Percentiles rank a stretch among this genome's conserved stretches.
phyloP scores from a whole-genome alignment of 805 yeast species.

The Yarrowia sp. region DNA sequence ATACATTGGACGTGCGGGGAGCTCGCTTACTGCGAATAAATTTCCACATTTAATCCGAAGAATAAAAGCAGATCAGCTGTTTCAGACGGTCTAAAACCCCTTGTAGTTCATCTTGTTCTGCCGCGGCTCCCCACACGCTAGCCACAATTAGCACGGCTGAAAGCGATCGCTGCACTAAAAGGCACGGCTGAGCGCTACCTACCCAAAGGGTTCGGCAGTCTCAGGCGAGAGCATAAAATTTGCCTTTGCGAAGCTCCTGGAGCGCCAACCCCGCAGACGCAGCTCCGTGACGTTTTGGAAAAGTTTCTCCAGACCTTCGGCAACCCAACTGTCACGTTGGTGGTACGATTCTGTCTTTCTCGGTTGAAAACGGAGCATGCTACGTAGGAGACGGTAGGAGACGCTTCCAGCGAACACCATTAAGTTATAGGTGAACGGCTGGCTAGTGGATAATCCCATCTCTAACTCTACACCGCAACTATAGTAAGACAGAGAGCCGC shows the following conservation, averaged over 20 bases:
- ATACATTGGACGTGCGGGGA: neutral
- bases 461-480: slow-evolving; percentile 1
- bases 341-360: too few relatives aligned
- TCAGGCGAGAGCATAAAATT: slow-evolving; percentile 7
- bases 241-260: neutral
- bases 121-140: neutral
- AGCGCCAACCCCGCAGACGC: slow-evolving; percentile 1
- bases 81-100: too few relatives aligned
- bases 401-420: too few relatives aligned
- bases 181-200: slow-evolving; percentile 11
- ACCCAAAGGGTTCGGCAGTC: slow-evolving; percentile 7
- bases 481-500: slow-evolving; percentile 10
- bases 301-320: neutral
- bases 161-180: neutral
- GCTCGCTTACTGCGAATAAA: neutral
- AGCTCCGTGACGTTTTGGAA: neutral
- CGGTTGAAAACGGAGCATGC: too few relatives aligned
- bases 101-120: too few relatives aligned
- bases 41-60: slow-evolving; percentile 7
- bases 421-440: neutral
- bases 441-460: neutral
- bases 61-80: too few relatives aligned
- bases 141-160: slow-evolving; percentile 4
- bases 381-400: too few relatives aligned
- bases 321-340: too few relatives aligned